A percentile compares a stretch with the other conserved stretches of the same genome.
Conservation (phyloP, 352 stramenopile genomes). For the Peronosclerospora sorghi region DNA sequence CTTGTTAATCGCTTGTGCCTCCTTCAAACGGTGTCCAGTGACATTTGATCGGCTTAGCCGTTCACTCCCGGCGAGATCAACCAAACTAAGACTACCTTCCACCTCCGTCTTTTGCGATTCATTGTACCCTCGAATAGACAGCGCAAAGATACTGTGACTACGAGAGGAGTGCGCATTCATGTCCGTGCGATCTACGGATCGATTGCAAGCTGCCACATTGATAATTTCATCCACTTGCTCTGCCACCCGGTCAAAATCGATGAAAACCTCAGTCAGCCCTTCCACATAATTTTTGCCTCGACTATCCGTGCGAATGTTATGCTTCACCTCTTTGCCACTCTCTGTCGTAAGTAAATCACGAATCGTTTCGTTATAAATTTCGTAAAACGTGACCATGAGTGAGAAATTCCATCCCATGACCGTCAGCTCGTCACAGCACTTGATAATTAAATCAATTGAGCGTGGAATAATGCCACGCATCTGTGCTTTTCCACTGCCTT, state of each 20-base stretch:
- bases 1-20: slow-evolving; percentile 99
- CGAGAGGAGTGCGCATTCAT: slow-evolving; percentile 98
- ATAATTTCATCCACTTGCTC: slow-evolving; percentile 82
- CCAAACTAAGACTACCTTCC: slow-evolving; percentile 89
- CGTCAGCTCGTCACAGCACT: slow-evolving; percentile 49
- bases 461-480: slow-evolving; percentile 98
- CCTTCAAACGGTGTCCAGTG: slow-evolving; percentile 89
- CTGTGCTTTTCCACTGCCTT: slow-evolving; percentile 90
- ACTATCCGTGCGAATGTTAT: slow-evolving; percentile 72
- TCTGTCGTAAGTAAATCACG: slow-evolving; percentile 90
- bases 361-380: slow-evolving; percentile 99
- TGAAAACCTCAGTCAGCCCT: slow-evolving; percentile 72
- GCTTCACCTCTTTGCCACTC: slow-evolving; percentile 33
- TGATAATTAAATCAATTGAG: slow-evolving; percentile 89
- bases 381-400: slow-evolving; percentile 96
- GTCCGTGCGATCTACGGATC: slow-evolving; percentile 94
- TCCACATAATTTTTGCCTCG: slow-evolving; percentile 80
- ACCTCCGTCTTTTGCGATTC: slow-evolving; percentile 86
- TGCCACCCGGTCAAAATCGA: slow-evolving; percentile 77
- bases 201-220: slow-evolving; percentile 84
- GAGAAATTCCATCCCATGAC: slow-evolving; percentile 92
- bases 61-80: slow-evolving; percentile 92
- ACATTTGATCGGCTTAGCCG: slow-evolving; percentile 89
- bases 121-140: slow-evolving; percentile 85
- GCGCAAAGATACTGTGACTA: slow-evolving; percentile 96